Base-by-base conservation (phyloP, 2,329 filamentous ascomycete genomes). In the Hymenoscyphus linearis region DNA sequence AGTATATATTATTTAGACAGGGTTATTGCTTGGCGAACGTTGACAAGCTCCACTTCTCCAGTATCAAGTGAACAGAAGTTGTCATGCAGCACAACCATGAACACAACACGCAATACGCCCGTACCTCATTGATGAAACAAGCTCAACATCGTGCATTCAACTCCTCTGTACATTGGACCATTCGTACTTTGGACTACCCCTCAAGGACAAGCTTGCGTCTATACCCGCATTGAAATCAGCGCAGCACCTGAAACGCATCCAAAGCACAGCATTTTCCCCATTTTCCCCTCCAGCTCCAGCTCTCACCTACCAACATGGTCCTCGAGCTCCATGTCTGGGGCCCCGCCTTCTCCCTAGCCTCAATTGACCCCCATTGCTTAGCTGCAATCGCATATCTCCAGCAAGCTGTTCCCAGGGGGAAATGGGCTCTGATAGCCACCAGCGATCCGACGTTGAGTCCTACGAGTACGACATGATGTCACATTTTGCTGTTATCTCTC, bases 321-420 rank as follows among this genome's bases (percentile, higher is more conserved):
- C 77, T 91, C 55, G 85, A 93, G 76, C 84, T 99, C 63, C 89
- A 96, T 76, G 83, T 96, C 71, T 96, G 93, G 88, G 93, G 93
- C 56, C 87, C 91, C 59, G 93, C 90, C 47, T 96, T 96, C 74
- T 87, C 86, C 47, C 84, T 97, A 52, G 88, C 93, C 14, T 98
- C 95, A 52, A 89, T 98, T 70, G 93, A 98, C 71, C 81, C 93
- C 53, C 90, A 96, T 78, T 98, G 93, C 73, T 84, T 96, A 63
- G 93, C 93, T 31, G 82, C 88, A 52, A 85, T 96, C 67, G 85
- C 90, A 58, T 93, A 93, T 73, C 80, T 96, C 61, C 82, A 85
- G 63, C 79, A 85, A 68, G 82, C 81, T 61, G 78, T 90, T 26
- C 81, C 83, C 37, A 73, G 76, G 60, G 76, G 79, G 55, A 76